These are phyloP conservation scores for Pseudopyricularia javanii DNA, from an alignment of 2,329 filamentous ascomycete genomes.

Conservation along the genomic window DNA sequence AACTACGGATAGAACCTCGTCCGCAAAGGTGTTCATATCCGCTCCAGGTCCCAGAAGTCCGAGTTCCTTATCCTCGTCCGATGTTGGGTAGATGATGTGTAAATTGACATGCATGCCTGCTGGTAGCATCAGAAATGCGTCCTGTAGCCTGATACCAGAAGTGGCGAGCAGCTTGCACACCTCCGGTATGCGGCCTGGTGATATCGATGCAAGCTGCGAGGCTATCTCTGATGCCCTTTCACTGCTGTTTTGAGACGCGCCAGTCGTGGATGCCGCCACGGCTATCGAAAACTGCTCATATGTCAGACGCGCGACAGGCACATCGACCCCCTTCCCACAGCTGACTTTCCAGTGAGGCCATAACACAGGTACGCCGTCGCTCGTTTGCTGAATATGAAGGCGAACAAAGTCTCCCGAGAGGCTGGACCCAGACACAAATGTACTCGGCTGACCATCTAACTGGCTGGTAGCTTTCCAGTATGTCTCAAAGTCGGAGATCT, in stretches of 20 bases:
- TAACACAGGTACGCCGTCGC: slow-evolving; percentile 74
- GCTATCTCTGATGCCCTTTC: slow-evolving; percentile 25
- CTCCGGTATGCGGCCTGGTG: slow-evolving; percentile 41
- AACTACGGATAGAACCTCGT: slow-evolving; percentile 70
- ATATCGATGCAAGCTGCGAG: slow-evolving; percentile 23
- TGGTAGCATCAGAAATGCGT: slow-evolving; percentile 65
- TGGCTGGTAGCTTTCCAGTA: slow-evolving; percentile 99
- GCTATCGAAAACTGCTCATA: slow-evolving; percentile 51
- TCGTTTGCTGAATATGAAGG: slow-evolving; percentile 83
- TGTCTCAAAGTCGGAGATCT: slow-evolving; percentile 96
- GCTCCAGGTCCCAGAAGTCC: slow-evolving; percentile 56
- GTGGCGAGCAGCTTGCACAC: slow-evolving; percentile 61
- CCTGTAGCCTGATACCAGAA: slow-evolving; percentile 67
- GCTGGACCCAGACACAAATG: slow-evolving; percentile 88
- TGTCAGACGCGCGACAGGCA: slow-evolving; percentile 70
- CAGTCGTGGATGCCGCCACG: slow-evolving; percentile 22
- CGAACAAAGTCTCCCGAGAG: slow-evolving; percentile 91
- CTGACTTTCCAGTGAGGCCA: slow-evolving; percentile 76
- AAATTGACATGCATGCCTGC: slow-evolving; percentile 77
- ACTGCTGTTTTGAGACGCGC: neutral
- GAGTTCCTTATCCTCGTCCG: slow-evolving; percentile 56
- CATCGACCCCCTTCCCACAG: slow-evolving; percentile 57
- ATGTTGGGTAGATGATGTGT: slow-evolving; percentile 78
- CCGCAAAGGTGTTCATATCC: slow-evolving; percentile 79
- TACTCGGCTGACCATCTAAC: slow-evolving; percentile 71